Conservation (phyloP, 2,329 filamentous ascomycete genomes). For the Cladosporium sp. region DNA sequence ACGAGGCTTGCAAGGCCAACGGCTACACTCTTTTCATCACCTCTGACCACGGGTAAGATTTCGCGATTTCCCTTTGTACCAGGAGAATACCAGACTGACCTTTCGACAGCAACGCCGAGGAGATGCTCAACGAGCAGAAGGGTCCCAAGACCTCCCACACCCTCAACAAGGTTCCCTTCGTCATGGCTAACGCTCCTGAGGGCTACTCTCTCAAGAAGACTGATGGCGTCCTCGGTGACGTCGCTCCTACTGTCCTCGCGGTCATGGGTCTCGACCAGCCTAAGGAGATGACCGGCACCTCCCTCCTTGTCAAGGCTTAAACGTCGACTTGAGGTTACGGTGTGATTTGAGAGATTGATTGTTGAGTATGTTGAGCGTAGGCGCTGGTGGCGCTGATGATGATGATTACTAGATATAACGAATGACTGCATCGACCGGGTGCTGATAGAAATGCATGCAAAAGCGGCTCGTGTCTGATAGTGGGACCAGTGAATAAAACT, state of each 20-base stretch:
- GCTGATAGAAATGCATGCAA: too few relatives aligned
- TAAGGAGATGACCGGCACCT: conserved; percentile 85
- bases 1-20: conserved; percentile 88
- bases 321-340: background rate
- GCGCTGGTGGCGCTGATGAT: conserved; percentile 8
- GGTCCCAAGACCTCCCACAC: conserved; percentile 98
- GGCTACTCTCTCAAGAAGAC: conserved; percentile 82
- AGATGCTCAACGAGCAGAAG: conserved; percentile 95
- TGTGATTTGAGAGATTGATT: conserved; percentile 6
- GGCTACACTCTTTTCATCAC: conserved; percentile 94
- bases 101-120: conserved; percentile 74
- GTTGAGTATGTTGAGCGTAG: conserved; percentile 9
- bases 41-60: conserved; percentile 77
- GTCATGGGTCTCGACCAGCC: conserved; percentile 89
- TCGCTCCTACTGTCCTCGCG: conserved; percentile 87
- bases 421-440: background rate
- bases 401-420: background rate
- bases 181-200: conserved; percentile 94
- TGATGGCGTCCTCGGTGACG: conserved; percentile 89
- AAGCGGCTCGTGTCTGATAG: too few relatives aligned
- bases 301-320: conserved; percentile 71
- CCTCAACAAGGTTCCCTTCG: conserved; percentile 93
- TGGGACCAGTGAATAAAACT: too few relatives aligned
- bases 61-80: conserved; percentile 15
- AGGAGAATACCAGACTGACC: conserved; percentile 15